Conservation (phyloP, 352 stramenopile genomes). For the Phytophthora litchii region DNA sequence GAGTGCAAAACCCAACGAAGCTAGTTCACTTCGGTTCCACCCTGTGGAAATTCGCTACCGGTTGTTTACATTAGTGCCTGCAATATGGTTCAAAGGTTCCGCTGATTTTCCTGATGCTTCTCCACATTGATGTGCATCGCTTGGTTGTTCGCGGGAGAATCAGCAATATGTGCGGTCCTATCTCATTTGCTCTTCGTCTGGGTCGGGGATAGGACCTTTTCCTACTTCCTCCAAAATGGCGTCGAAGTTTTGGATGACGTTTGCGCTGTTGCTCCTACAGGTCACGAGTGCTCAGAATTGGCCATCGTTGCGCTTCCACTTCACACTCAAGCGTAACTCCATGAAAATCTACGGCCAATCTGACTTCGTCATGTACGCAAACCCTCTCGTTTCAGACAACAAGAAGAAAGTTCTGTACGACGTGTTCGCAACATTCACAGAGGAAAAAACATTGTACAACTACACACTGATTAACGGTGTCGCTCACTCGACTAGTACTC, state of each 20-base stretch:
- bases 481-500: slow-evolving; percentile 20
- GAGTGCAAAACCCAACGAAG: background rate
- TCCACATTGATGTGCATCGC: slow-evolving; percentile 15
- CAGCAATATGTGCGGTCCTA: background rate
- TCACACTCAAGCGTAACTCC: slow-evolving; percentile 34
- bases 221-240: background rate
- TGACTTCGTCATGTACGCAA: slow-evolving; percentile 35
- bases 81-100: slow-evolving; percentile 28
- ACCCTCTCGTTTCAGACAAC: slow-evolving; percentile 18
- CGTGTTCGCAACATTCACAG: slow-evolving; percentile 25
- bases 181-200: slow-evolving; percentile 2
- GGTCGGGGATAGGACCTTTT: too few relatives aligned
- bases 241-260: background rate
- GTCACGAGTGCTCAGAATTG: slow-evolving; percentile 6
- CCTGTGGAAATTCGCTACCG: background rate
- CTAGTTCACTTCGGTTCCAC: slow-evolving; percentile 5
- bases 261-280: slow-evolving; percentile 1
- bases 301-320: slow-evolving; percentile 34
- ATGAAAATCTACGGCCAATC: slow-evolving; percentile 35
- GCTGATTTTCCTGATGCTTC: slow-evolving; percentile 9
- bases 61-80: slow-evolving; percentile 16
- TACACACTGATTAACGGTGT: slow-evolving; percentile 34
- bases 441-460: slow-evolving; percentile 21
- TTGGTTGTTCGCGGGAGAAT: slow-evolving; percentile 7
- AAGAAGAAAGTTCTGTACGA: slow-evolving; percentile 30